Evolutionary conservation across 108 stramenopile genomes (phyloP).

Genomic region (Pelagomonas calceolata): DNA sequence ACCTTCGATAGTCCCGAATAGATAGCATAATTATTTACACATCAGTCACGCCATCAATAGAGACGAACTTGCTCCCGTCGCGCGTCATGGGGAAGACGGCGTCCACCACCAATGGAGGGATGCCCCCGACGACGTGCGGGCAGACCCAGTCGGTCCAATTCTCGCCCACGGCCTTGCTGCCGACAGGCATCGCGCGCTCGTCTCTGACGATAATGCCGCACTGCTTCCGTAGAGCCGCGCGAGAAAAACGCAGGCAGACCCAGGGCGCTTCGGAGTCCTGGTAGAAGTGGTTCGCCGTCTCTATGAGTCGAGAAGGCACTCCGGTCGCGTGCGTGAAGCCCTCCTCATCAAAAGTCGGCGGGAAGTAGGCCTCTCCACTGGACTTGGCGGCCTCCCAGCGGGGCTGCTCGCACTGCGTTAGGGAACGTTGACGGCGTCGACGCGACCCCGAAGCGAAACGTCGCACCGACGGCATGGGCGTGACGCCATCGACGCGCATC

Average conservation of each 20-base stretch:
- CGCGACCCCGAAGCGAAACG: too few species aligned
- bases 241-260: slow-evolving; percentile 62
- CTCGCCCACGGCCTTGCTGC: slow-evolving; percentile 27
- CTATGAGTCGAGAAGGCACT: slow-evolving; percentile 45
- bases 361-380: slow-evolving; percentile 53
- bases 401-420: slow-evolving; percentile 52
- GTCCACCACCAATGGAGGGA: slow-evolving; percentile 57
- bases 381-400: slow-evolving; percentile 49
- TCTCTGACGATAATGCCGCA: slow-evolving; percentile 54
- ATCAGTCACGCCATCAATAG: slow-evolving; percentile 47
- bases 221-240: slow-evolving; percentile 29
- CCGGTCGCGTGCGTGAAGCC: slow-evolving; percentile 73
- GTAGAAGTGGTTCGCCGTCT: slow-evolving; percentile 73
- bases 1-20: background rate
- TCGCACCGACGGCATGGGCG: too few species aligned
- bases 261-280: slow-evolving; percentile 45
- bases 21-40: too few species aligned
- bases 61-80: slow-evolving; percentile 43
- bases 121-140: slow-evolving; percentile 73
- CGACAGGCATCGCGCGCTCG: slow-evolving; percentile 61
- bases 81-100: slow-evolving; percentile 49
- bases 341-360: slow-evolving; percentile 65
- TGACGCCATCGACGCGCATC: too few species aligned
- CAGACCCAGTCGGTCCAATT: slow-evolving; percentile 33
- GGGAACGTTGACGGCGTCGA: too few species aligned